Evolutionary conservation across 208 protist genomes (phyloP).

Genomic region (Phytomonas francai): DNA sequence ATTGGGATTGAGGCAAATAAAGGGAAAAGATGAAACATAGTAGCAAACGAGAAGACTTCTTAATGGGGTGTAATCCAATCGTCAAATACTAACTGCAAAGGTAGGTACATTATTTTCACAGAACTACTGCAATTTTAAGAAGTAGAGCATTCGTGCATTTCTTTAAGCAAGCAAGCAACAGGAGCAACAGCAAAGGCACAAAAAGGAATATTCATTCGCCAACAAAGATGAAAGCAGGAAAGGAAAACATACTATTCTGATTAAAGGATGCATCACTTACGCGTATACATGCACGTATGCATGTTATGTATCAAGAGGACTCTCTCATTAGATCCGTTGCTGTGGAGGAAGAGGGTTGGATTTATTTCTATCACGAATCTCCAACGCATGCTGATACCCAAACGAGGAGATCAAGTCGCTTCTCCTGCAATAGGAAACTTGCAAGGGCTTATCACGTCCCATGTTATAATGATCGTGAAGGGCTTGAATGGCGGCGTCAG

Average conservation of each 20-base stretch:
- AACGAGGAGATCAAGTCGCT: constrained; percentile 55
- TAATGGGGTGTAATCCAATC: no score
- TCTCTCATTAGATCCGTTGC: constrained; percentile 9
- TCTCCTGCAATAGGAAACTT: constrained; percentile 66
- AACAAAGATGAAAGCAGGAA: constrained; percentile 1
- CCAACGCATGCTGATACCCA: constrained; percentile 47
- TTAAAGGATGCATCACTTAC: constrained; percentile 1
- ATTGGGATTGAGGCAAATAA: no score
- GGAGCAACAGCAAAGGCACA: background rate
- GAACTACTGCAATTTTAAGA: no score
- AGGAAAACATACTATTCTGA: constrained; percentile 4
- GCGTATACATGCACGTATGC: constrained; percentile 8
- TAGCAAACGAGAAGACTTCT: no score
- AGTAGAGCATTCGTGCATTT: no score
- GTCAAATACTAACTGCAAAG: no score
- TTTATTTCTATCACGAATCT: constrained; percentile 48
- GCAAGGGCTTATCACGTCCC: constrained; percentile 66
- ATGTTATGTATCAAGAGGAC: background rate
- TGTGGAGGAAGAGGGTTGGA: constrained; percentile 50
- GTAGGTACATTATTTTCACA: no score
- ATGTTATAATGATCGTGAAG: constrained; percentile 66
- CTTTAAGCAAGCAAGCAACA: background rate
- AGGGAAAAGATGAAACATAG: no score
- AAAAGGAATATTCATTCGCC: background rate
- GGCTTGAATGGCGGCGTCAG: constrained; percentile 60